Percentiles rank a stretch among this genome's conserved stretches.
Conservation (phyloP, 78 protist species). For the Anaeramoeba flamelloides region DNA sequence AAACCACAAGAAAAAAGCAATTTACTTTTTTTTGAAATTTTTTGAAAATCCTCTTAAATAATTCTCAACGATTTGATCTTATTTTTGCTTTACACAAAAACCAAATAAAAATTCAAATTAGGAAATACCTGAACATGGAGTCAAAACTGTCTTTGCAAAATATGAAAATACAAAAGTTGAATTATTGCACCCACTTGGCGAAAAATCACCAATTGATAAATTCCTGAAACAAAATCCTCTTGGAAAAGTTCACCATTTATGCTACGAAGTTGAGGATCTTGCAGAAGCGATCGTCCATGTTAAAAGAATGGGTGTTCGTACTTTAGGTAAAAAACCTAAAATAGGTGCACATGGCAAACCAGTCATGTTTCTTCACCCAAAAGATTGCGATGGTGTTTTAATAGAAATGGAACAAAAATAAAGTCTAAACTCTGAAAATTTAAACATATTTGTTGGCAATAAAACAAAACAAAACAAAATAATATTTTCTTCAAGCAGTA, state of each 20-base stretch:
- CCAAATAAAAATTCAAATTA: not conserved
- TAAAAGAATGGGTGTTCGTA: slow-evolving; percentile 26
- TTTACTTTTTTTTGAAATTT: not conserved
- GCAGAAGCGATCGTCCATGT: slow-evolving; percentile 14
- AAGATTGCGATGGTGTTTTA: slow-evolving; percentile 66
- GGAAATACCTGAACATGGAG: slow-evolving; percentile 71
- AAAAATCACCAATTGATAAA: slow-evolving; percentile 53
- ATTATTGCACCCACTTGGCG: slow-evolving; percentile 65
- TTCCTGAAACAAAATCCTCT: slow-evolving; percentile 54
- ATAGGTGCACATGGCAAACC: slow-evolving; percentile 89
- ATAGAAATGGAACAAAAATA: slow-evolving; percentile 70
- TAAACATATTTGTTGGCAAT: too few relatives aligned
- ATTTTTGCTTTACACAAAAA: not conserved
- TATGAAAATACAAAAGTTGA: slow-evolving; percentile 63
- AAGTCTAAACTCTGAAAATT: too few relatives aligned
- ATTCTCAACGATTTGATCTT: not conserved
- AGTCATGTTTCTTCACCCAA: slow-evolving; percentile 80
- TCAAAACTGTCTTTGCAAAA: slow-evolving; percentile 63
- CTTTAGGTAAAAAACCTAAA: slow-evolving; percentile 55
- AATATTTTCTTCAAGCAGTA: too few relatives aligned
- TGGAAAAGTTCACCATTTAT: slow-evolving; percentile 81
- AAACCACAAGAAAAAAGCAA: too few relatives aligned
- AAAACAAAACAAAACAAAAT: too few relatives aligned
- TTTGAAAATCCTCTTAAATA: too few relatives aligned
- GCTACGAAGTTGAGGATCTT: slow-evolving; percentile 55